These are phyloP conservation scores for Papiliotrema flavescens DNA, from an alignment of 1,284 basidiomycete genomes.

Conservation along the genomic window DNA sequence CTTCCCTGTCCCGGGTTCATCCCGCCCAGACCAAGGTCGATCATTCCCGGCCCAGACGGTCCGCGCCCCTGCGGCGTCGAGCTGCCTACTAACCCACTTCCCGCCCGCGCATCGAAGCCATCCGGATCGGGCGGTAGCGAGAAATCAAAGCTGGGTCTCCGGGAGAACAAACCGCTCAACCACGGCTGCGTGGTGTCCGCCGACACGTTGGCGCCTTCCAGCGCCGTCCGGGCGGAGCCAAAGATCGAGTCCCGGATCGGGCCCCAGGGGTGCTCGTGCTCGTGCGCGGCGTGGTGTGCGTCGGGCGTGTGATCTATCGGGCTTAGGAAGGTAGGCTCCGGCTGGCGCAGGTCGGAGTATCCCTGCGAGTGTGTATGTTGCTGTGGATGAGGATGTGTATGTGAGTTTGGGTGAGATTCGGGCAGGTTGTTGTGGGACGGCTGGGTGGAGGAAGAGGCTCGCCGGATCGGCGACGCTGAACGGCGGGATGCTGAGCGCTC, in stretches of 20 bases:
- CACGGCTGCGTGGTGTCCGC: background rate
- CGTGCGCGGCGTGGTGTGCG: background rate
- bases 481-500: background rate
- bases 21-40: background rate
- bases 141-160: conserved; percentile 2
- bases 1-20: background rate
- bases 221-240: conserved; percentile 3
- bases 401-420: background rate
- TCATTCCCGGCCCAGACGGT: background rate
- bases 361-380: background rate
- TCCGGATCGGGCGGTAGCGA: background rate
- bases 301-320: background rate
- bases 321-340: background rate
- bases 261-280: background rate
- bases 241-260: conserved; percentile 3
- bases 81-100: background rate
- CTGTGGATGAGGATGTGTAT: background rate
- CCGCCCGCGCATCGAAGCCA: background rate
- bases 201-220: background rate
- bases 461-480: background rate
- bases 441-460: background rate
- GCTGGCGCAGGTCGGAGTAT: background rate
- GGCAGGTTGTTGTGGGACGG: background rate
- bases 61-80: background rate
- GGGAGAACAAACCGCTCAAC: background rate